Conservation (phyloP, 208 protist species). For the Tetramitus jugosus region DNA sequence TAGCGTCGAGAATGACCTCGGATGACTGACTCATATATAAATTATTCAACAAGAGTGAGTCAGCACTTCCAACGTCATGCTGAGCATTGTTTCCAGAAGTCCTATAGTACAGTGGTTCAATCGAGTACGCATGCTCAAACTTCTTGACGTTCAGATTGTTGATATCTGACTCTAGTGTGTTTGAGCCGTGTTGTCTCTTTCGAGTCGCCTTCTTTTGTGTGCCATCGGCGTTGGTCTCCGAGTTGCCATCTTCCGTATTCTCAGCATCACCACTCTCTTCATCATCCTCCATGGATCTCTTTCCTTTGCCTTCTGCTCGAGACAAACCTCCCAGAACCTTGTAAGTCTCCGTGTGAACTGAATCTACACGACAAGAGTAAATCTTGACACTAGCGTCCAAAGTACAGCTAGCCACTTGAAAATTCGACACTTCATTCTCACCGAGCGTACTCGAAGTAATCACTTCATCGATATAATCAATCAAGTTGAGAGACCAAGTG, state of each 20-base stretch:
- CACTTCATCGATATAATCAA: conserved; percentile 60
- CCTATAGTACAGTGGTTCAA: conserved; percentile 57
- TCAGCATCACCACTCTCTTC: conserved; percentile 21
- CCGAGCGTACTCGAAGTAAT: conserved; percentile 22
- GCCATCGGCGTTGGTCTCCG: neutral
- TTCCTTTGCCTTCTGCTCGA: neutral
- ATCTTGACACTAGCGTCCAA: conserved; percentile 67
- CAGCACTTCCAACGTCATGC: conserved; percentile 34
- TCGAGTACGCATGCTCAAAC: conserved; percentile 38
- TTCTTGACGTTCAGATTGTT: conserved; percentile 41
- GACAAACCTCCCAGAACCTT: conserved; percentile 48
- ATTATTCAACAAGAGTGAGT: conserved; percentile 52
- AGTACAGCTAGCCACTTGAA: conserved; percentile 47
- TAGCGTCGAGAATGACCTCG: conserved; percentile 50
- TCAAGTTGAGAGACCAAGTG: conserved; percentile 58
- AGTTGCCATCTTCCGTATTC: conserved; percentile 21
- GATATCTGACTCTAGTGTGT: conserved; percentile 47
- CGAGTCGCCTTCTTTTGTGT: conserved; percentile 25
- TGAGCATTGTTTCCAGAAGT: conserved; percentile 30
- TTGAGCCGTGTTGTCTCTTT: conserved; percentile 20
- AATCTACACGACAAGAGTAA: conserved; percentile 63
- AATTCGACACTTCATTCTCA: conserved; percentile 43
- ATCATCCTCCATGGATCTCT: conserved; percentile 27
- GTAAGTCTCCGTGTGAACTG: conserved; percentile 55
- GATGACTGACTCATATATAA: conserved; percentile 31